A percentile compares a stretch with the other conserved stretches of the same genome.
Evolutionary conservation across 805 yeast species (phyloP).

Genomic region (Maudiozyma bulderi): DNA sequence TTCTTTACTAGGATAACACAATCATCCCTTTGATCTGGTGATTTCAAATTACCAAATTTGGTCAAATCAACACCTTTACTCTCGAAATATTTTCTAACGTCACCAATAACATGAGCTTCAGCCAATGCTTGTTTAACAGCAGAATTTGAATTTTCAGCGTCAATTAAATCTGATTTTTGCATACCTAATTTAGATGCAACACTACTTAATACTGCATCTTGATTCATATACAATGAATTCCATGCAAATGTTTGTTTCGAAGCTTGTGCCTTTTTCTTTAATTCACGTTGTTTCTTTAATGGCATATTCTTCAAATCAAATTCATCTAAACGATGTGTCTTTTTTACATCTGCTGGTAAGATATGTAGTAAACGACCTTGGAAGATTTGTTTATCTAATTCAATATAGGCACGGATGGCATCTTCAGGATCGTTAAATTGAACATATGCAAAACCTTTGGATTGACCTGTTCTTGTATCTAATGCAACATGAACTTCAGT

Average conservation of each 20-base stretch:
- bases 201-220: conserved; percentile 84
- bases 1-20: conserved; percentile 75
- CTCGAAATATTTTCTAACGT: conserved; percentile 81
- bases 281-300: conserved; percentile 78
- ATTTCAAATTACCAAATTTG: conserved; percentile 44
- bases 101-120: conserved; percentile 90
- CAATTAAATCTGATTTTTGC: conserved; percentile 71
- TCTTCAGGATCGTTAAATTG: conserved; percentile 57
- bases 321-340: conserved; percentile 78
- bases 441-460: conserved; percentile 88
- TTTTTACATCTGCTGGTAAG: conserved; percentile 74
- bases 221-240: conserved; percentile 87
- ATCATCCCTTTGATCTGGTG: conserved; percentile 57
- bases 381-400: conserved; percentile 77
- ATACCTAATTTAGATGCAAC: conserved; percentile 81
- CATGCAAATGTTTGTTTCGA: conserved; percentile 82
- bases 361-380: conserved; percentile 92
- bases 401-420: conserved; percentile 67
- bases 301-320: conserved; percentile 87
- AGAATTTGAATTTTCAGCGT: conserved; percentile 75
- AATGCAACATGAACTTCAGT: conserved; percentile 89
- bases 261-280: conserved; percentile 78
- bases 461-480: conserved; percentile 79
- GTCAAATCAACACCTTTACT: conserved; percentile 74
- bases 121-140: conserved; percentile 97